Percentiles rank a stretch among this genome's conserved stretches.
Evolutionary conservation across 495 filamentous ascomycete genomes (phyloP).

Genomic region (Pseudoneurospora amorphoporcata): DNA sequence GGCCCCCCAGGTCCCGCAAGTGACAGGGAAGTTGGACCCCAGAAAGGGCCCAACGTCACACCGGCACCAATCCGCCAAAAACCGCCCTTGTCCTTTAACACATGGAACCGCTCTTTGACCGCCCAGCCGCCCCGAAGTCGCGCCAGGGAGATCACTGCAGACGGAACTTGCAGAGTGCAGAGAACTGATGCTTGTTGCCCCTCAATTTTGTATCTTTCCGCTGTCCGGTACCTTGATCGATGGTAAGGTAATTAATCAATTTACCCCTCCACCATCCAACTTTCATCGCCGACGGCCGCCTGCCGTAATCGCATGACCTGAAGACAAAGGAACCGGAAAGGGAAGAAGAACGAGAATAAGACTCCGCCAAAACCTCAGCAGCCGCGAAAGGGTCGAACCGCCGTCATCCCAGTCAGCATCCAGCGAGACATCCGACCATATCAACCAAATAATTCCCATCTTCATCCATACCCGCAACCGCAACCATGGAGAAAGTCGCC

Average conservation of each 20-base stretch:
- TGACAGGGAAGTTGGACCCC: not conserved
- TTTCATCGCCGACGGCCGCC: not conserved
- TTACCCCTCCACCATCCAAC: not conserved
- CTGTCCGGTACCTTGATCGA: not conserved
- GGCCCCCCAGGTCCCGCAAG: not conserved
- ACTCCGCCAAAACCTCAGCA: not conserved
- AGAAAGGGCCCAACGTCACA: not conserved
- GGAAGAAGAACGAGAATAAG: not conserved
- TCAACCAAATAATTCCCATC: not conserved
- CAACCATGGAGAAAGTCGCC: conserved; percentile 46
- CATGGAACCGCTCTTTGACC: not conserved
- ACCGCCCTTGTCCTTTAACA: not conserved
- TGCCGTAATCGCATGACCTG: not conserved
- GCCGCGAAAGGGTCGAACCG: not conserved
- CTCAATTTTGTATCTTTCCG: not conserved
- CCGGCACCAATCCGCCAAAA: not conserved
- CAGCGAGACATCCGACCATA: not conserved
- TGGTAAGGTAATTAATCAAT: not conserved
- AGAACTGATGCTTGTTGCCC: not conserved
- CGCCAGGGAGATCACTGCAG: not conserved
- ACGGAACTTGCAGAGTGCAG: not conserved
- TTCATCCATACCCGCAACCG: not conserved
- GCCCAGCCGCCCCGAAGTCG: not conserved
- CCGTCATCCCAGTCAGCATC: not conserved
- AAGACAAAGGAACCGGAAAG: not conserved